phyloP scores from a whole-genome alignment of 164 flowering plant genomes.

The Aristolochia californica region DNA sequence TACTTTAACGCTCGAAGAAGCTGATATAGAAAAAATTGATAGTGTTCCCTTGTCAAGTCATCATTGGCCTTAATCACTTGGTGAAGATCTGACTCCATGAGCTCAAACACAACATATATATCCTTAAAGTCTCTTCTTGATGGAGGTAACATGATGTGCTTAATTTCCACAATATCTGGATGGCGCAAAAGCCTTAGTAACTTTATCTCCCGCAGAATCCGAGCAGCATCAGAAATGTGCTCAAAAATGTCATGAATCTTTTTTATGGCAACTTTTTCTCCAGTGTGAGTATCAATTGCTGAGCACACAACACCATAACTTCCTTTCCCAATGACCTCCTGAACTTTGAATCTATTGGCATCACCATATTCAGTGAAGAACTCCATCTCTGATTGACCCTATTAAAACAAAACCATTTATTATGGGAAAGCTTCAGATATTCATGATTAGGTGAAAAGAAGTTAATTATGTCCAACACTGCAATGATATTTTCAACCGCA shows the following conservation, averaged over 20 bases:
- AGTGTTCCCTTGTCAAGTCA: conserved; percentile 76
- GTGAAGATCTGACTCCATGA: conserved; percentile 94
- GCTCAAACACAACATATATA: conserved; percentile 89
- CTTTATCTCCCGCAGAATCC: conserved; percentile 90
- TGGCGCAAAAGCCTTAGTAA: conserved; percentile 78
- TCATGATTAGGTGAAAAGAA: neutral
- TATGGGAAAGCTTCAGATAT: neutral
- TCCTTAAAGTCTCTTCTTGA: conserved; percentile 81
- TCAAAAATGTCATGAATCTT: conserved; percentile 18
- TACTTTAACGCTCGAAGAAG: conserved; percentile 80
- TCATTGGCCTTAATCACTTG: conserved; percentile 91
- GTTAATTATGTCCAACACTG: too few species aligned
- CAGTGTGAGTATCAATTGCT: conserved; percentile 15
- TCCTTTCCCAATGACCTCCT: conserved; percentile 16
- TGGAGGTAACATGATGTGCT: conserved; percentile 86
- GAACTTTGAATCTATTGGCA: conserved; percentile 12
- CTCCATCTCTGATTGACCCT: conserved; percentile 13
- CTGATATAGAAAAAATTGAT: conserved; percentile 91
- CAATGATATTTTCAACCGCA: too few species aligned
- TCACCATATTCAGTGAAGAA: conserved; percentile 16
- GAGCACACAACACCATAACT: conserved; percentile 19
- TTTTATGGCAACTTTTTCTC: conserved; percentile 17
- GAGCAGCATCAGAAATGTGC: conserved; percentile 55
- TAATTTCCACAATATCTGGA: conserved; percentile 92
- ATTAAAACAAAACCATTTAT: neutral